Evolutionary conservation across 352 stramenopile genomes (phyloP), one percentile per base, ranked within the genome.

Genomic region (Thraustochytrium sp.): DNA sequence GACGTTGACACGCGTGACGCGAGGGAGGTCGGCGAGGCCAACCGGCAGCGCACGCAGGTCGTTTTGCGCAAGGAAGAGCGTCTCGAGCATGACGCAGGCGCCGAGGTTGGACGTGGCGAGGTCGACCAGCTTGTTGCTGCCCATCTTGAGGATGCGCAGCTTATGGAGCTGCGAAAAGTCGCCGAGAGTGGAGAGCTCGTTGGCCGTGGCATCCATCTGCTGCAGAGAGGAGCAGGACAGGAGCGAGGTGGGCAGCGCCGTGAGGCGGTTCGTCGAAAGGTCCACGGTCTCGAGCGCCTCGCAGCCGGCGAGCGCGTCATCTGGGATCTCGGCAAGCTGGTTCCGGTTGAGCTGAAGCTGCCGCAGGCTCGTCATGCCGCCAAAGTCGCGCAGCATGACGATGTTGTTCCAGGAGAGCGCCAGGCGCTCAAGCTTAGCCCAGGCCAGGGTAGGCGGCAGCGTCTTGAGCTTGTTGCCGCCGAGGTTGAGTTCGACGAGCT

Each of bases 171-270:
- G 85, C 3, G 86, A 85, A 8, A 93, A 77, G 31, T 88, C 85
- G 1, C 72, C 64, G 5, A 91, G 90, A 3, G 93, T 65, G 23
- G 87, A 37, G 36, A 94, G 86, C 34, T 90, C 88, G 76, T 95
- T 95, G 29, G 76, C 62, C 40, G 90, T 90, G 21, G 93, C 85
- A 38, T 94, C 90, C 31, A 95, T 74, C 34, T 92, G 93, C 82
- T 93, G 89, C 13, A 95, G 82, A 0, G 72, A 82, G 40, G 87
- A 76, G 68, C 91, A 92, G 3, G 68, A 64, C 0, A 82, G 85
- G 23, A 95, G 63, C 61, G 89, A 88, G 31, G 83, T 13, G 21
- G 89, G 88, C 18, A 95, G 86, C n/a, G 64, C 31, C 23, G 80
- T 85, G 29, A 95, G 72, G 18, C 87, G 75, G 75, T 93, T 93